A percentile compares a stretch with the other conserved stretches of the same genome.
Evolutionary conservation across 495 filamentous ascomycete genomes (phyloP).

Genomic region (Aspergillus indologenus): DNA sequence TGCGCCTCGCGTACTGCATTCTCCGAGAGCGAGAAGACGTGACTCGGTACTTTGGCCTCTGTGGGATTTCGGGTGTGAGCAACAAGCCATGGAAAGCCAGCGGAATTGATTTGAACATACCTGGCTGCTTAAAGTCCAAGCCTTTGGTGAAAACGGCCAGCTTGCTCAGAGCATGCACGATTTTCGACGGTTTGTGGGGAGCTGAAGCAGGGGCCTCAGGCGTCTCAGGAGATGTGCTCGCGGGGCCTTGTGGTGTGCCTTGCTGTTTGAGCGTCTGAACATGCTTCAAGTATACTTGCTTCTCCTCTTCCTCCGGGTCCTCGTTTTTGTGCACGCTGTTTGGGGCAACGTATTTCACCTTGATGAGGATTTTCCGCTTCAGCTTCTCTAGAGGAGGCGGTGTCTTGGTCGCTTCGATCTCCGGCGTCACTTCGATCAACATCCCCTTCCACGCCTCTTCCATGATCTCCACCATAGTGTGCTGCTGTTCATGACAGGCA

Average conservation of each 20-base stretch:
- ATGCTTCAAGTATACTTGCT: slow-evolving; percentile 19
- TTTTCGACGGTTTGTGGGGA: slow-evolving; percentile 59
- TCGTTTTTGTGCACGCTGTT: slow-evolving; percentile 27
- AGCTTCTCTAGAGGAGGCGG: slow-evolving; percentile 67
- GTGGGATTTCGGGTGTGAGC: slow-evolving; percentile 13
- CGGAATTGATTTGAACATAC: slow-evolving; percentile 22
- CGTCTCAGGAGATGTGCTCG: slow-evolving; percentile 1
- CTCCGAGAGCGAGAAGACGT: slow-evolving; percentile 87
- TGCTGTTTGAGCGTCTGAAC: slow-evolving; percentile 11
- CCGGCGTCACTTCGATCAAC: slow-evolving; percentile 59
- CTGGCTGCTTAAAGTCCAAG: slow-evolving; percentile 60
- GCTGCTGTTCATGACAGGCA: slow-evolving; percentile 71
- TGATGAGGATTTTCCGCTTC: slow-evolving; percentile 78
- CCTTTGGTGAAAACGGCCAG: slow-evolving; percentile 80
- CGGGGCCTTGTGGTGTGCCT: background rate
- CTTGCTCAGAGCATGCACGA: slow-evolving; percentile 67
- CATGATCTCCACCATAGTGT: slow-evolving; percentile 89
- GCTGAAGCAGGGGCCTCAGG: slow-evolving; percentile 15
- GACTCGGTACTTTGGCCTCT: slow-evolving; percentile 70
- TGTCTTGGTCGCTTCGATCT: slow-evolving; percentile 39
- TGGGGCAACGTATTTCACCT: slow-evolving; percentile 67
- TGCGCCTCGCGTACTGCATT: slow-evolving; percentile 70
- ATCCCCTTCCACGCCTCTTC: slow-evolving; percentile 67
- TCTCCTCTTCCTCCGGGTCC: slow-evolving; percentile 25
- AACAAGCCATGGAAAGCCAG: background rate